Percentiles rank a stretch among this genome's conserved stretches.
phyloP scores from a whole-genome alignment of 2,329 filamentous ascomycete genomes.

The Aspergillus terreus region DNA sequence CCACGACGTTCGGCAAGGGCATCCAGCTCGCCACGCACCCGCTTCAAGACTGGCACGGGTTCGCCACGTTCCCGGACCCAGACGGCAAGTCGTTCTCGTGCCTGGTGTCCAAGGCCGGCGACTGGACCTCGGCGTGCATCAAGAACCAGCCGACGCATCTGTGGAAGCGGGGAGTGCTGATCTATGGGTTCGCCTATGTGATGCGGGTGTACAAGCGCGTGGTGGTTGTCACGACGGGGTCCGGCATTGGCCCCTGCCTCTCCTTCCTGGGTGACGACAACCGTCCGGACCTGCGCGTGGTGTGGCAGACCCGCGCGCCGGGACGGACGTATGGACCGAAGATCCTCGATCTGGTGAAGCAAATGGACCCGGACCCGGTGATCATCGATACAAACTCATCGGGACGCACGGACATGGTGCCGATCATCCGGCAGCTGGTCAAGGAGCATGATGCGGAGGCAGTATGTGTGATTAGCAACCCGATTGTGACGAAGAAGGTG shows the following conservation, averaged over 20 bases:
- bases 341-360: constrained; percentile 54
- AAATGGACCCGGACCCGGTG: constrained; percentile 59
- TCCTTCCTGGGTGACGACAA: constrained; percentile 54
- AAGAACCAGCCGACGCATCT: constrained; percentile 57
- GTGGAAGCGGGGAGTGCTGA: constrained; percentile 66
- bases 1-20: constrained; percentile 54
- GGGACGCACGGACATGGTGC: constrained; percentile 60
- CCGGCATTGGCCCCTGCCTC: constrained; percentile 67
- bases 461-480: constrained; percentile 70
- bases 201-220: constrained; percentile 63
- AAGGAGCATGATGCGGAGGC: constrained; percentile 56
- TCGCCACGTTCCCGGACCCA: constrained; percentile 67
- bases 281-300: constrained; percentile 50
- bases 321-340: constrained; percentile 58
- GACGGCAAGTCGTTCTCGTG: constrained; percentile 60
- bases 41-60: constrained; percentile 69
- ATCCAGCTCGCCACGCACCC: constrained; percentile 61
- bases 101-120: constrained; percentile 68
- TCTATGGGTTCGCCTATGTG: constrained; percentile 64
- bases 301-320: constrained; percentile 66
- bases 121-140: constrained; percentile 68
- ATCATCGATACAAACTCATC: constrained; percentile 63
- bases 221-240: constrained; percentile 67
- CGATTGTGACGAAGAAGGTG: constrained; percentile 62
- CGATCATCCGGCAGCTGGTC: constrained; percentile 51